Evolutionary conservation across 2,329 filamentous ascomycete genomes (phyloP), one percentile per base, ranked within the genome.

Genomic region (Fusarium foetens): DNA sequence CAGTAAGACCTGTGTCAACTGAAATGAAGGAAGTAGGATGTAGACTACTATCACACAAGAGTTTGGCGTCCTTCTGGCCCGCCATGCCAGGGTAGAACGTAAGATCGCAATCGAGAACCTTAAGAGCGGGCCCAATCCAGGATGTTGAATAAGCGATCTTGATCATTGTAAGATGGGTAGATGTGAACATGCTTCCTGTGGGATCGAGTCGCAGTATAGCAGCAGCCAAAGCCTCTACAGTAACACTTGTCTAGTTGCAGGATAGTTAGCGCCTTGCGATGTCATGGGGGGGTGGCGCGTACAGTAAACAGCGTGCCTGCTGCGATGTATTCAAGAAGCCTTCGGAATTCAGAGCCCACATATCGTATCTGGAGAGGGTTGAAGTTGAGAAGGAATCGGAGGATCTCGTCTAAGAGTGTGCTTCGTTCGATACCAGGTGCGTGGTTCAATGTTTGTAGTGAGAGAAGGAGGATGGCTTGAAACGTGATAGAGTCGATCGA

Each of bases 201-300:
- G 92, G 90, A 72, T 95, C 92, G 63, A 95, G 83, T 59, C 87
- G 87, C 17, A 90, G 81, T 70, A 95, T 86, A 7, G 90, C 91
- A 4, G 79, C 79, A 11, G 85, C 79, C 12, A 88, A 78, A 13
- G 83, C 75, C 33, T 86, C 81, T 17, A 87, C 82, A 1, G 86
- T 83, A 54, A 87, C 79, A 2, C 80, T 79, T 21, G 86, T 81
- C 88, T 89, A 35, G 35, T 89, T 35, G 33, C 25, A 36, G 16
- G 39, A 63, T 31, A 67, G 51, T 70, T 63, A 71, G 65, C 33
- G 42, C 25, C 39, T 16, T 25, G 43, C 29, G 36, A 46, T 35
- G 33, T 45, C 75, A 51, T 76, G 58, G 29, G 38, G 39, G 36
- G 38, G 43, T 53, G 23, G 13, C 9, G n/a, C 33, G 35, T 81